Evolutionary conservation across 495 filamentous ascomycete genomes (phyloP).

Genomic region (Immersiella caudata): DNA sequence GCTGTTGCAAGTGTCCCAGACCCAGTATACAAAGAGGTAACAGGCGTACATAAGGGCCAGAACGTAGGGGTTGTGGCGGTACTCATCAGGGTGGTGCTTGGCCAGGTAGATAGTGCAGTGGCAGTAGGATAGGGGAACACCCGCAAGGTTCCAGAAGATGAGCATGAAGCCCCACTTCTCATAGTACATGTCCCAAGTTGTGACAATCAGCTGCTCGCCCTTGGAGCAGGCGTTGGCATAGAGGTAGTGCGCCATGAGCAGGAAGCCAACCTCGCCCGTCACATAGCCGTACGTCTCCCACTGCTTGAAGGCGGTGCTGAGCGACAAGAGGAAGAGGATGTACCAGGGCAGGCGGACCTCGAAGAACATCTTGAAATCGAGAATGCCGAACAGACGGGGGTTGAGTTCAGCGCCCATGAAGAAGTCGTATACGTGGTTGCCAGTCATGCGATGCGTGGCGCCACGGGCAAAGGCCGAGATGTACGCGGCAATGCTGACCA

Average conservation of each 20-base stretch:
- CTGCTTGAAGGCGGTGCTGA: conserved; percentile 80
- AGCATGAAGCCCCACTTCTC: conserved; percentile 99
- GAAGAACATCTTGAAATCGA: conserved; percentile 99
- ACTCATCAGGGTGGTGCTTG: conserved; percentile 79
- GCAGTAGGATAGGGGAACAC: conserved; percentile 94
- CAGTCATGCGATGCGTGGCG: conserved; percentile 88
- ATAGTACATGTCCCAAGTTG: conserved; percentile 98
- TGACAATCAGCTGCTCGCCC: conserved; percentile 91
- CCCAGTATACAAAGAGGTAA: conserved; percentile 87
- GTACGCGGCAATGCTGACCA: conserved; percentile 81
- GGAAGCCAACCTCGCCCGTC: conserved; percentile 82
- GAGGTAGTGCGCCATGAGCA: conserved; percentile 90
- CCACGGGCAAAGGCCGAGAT: conserved; percentile 78
- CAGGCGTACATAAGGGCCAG: conserved; percentile 65
- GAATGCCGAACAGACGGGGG: conserved; percentile 86
- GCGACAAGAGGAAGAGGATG: conserved; percentile 80
- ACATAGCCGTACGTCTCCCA: conserved; percentile 91
- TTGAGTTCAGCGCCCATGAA: conserved; percentile 99
- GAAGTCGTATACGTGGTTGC: conserved; percentile 90
- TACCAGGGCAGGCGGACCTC: conserved; percentile 98
- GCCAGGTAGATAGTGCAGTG: conserved; percentile 95
- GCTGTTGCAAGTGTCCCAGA: conserved; percentile 88
- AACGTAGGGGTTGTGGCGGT: conserved; percentile 73
- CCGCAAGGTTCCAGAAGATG: conserved; percentile 99
- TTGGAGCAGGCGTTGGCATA: conserved; percentile 98